Percentiles rank a stretch among this genome's conserved stretches.
These are phyloP conservation scores for Phaeotremella skinneri DNA, from an alignment of 768 basidiomycete genomes.

Conservation along the genomic window DNA sequence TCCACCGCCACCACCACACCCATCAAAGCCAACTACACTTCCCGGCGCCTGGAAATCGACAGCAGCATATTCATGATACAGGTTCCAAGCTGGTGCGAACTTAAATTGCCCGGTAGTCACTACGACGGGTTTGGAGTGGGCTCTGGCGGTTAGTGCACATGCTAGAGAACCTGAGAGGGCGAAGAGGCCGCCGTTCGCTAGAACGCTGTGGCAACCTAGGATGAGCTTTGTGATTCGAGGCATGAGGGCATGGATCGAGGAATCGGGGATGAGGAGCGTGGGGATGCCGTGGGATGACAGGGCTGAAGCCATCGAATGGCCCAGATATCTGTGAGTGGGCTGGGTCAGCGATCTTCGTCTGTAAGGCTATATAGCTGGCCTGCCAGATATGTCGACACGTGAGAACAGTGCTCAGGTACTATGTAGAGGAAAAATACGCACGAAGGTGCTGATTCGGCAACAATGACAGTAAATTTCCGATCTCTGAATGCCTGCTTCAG, in stretches of 20 bases:
- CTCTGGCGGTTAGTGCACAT: constrained; percentile 79
- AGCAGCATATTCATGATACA: constrained; percentile 48
- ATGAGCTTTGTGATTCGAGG: constrained; percentile 96
- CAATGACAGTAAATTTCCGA: constrained; percentile 91
- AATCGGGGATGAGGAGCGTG: constrained; percentile 95
- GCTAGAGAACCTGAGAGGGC: constrained; percentile 80
- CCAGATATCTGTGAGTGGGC: constrained; percentile 66
- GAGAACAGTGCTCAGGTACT: too few species aligned
- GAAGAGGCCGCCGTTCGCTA: constrained; percentile 95
- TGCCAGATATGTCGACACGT: too few species aligned
- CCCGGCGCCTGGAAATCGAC: constrained; percentile 49
- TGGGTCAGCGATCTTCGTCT: neutral
- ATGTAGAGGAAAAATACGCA: constrained; percentile 54
- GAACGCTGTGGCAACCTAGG: constrained; percentile 88
- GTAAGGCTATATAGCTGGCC: neutral
- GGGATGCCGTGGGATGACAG: constrained; percentile 79
- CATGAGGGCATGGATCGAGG: constrained; percentile 91
- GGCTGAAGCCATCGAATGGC: constrained; percentile 77
- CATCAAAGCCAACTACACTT: constrained; percentile 58
- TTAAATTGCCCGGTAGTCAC: constrained; percentile 97
- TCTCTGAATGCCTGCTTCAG: constrained; percentile 84
- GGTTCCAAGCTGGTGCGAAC: constrained; percentile 68
- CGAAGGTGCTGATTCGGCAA: constrained; percentile 93
- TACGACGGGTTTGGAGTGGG: constrained; percentile 86
- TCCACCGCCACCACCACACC: constrained; percentile 60